These are phyloP conservation scores for Funneliformis caledonium DNA, from an alignment of 371 early-diverging fungal genomes.

Conservation along the genomic window DNA sequence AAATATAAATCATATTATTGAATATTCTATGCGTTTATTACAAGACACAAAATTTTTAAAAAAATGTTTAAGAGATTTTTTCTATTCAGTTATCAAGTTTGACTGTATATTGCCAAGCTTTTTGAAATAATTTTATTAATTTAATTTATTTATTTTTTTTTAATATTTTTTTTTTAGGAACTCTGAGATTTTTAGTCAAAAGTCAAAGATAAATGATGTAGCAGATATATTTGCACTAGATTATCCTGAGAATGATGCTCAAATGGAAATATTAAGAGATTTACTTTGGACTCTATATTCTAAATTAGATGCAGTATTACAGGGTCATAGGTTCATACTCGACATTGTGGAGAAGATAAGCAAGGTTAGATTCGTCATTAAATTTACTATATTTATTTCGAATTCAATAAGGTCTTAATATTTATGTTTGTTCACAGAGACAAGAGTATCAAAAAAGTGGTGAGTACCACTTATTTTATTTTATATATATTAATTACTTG, in stretches of 20 bases:
- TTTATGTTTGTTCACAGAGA: conserved; percentile 20
- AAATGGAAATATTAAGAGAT: conserved; percentile 76
- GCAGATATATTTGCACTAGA: conserved; percentile 47
- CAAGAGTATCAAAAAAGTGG: conserved; percentile 19
- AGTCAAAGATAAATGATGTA: conserved; percentile 43
- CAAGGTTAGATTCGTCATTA: conserved; percentile 37
- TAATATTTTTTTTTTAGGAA: background rate
- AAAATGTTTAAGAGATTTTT: too few species aligned
- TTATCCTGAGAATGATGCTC: conserved; percentile 47
- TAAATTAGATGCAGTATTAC: conserved; percentile 79
- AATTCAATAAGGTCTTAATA: background rate
- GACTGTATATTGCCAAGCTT: too few species aligned
- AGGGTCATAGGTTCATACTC: conserved; percentile 79
- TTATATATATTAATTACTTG: background rate
- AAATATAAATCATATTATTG: too few species aligned
- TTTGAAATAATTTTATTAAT: too few species aligned
- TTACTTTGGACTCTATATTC: conserved; percentile 82
- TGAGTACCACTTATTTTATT: background rate
- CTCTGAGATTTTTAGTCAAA: conserved; percentile 21
- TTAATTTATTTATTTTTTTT: background rate
- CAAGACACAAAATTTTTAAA: too few species aligned
- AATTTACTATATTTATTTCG: background rate
- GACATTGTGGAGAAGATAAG: conserved; percentile 45
- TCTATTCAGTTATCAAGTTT: too few species aligned
- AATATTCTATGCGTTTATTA: too few species aligned